phyloP scores from a whole-genome alignment of 208 protist species.

The Leishmania lainsoni region DNA sequence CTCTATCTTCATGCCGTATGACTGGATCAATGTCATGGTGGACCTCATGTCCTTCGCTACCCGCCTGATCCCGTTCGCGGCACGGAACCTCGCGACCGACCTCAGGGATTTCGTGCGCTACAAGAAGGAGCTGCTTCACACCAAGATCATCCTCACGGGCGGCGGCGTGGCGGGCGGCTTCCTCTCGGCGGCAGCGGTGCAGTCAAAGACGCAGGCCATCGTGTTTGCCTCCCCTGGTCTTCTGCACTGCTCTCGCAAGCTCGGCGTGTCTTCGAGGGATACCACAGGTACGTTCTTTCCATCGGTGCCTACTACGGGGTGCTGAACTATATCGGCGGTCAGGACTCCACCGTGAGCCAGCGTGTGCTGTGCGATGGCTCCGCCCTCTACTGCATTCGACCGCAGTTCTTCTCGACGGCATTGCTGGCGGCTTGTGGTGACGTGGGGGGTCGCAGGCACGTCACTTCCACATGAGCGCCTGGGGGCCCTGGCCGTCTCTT shows the following conservation, averaged over 20 bases:
- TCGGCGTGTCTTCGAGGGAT: conserved; percentile 34
- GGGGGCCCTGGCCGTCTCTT: neutral
- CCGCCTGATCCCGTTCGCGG: conserved; percentile 46
- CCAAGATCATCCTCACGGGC: conserved; percentile 42
- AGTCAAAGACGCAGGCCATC: conserved; percentile 42
- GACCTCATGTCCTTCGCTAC: conserved; percentile 60
- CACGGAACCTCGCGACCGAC: conserved; percentile 19
- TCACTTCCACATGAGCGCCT: neutral
- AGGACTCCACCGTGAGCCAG: conserved; percentile 55
- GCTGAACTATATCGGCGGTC: conserved; percentile 60
- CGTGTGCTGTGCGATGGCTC: conserved; percentile 39
- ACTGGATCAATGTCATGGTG: conserved; percentile 52
- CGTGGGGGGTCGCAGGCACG: conserved; percentile 27
- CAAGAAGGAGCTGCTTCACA: conserved; percentile 14
- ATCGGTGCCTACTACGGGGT: conserved; percentile 48
- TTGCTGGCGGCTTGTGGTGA: conserved; percentile 43
- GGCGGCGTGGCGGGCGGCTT: conserved; percentile 62
- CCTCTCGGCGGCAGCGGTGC: conserved; percentile 37
- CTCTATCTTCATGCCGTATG: conserved; percentile 60
- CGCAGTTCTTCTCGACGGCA: conserved; percentile 44
- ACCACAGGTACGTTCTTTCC: conserved; percentile 56
- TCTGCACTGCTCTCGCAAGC: conserved; percentile 45
- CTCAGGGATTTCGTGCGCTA: conserved; percentile 31
- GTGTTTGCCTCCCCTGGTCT: conserved; percentile 66
- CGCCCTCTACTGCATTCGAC: conserved; percentile 40